Conservation (phyloP, 2,329 filamentous ascomycete species). For the Cladosporium colombiae region DNA sequence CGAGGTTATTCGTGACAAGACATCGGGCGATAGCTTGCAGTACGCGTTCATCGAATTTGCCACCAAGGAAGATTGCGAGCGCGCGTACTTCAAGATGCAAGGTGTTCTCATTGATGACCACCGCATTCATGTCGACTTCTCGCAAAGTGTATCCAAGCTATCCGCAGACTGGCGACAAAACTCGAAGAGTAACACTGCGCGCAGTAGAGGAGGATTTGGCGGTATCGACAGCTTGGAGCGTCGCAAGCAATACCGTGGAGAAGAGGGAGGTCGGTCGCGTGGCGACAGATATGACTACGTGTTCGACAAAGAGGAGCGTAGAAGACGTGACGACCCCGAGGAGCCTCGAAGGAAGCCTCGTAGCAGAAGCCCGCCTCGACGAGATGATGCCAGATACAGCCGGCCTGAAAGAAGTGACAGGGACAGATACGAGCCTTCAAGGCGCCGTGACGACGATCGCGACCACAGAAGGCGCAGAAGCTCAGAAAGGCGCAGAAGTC, state of each 20-base stretch:
- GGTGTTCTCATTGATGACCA: constrained; percentile 95
- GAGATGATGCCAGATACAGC: constrained; percentile 24
- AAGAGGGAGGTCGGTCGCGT: constrained; percentile 43
- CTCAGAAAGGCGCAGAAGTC: constrained; percentile 13
- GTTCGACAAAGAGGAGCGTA: constrained; percentile 64
- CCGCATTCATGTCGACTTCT: constrained; percentile 97
- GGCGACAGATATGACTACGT: constrained; percentile 73
- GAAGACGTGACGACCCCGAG: constrained; percentile 20
- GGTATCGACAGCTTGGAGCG: constrained; percentile 87
- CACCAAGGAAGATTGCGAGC: constrained; percentile 87
- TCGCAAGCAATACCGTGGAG: constrained; percentile 82
- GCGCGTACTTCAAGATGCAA: constrained; percentile 99
- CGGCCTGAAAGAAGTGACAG: constrained; percentile 22
- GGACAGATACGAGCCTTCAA: constrained; percentile 20
- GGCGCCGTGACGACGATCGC: constrained; percentile 18
- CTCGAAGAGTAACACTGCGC: constrained; percentile 76
- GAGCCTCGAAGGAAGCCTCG: constrained; percentile 27
- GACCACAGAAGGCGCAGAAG: constrained; percentile 18
- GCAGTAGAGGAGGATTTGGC: constrained; percentile 77
- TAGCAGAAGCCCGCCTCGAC: constrained; percentile 34
- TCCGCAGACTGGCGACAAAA: constrained; percentile 86
- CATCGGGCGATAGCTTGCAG: constrained; percentile 91
- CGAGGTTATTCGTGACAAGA: constrained; percentile 91
- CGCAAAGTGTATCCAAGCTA: constrained; percentile 84
- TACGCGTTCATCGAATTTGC: constrained; percentile 98